Conservation (phyloP, 1,284 basidiomycete genomes). For the Irpex sp. region DNA sequence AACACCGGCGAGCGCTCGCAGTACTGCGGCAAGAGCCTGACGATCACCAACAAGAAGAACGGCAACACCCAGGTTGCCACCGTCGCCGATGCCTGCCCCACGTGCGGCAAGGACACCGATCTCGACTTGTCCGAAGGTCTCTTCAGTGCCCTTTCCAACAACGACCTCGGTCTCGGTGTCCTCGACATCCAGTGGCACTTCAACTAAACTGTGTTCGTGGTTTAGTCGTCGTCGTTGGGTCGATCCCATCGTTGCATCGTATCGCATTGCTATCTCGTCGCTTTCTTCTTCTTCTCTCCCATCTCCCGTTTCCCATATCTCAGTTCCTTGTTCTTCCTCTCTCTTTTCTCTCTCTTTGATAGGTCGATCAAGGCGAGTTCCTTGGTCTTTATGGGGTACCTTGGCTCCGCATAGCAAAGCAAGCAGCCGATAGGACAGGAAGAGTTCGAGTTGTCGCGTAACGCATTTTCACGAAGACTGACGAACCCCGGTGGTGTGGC, state of each 20-base stretch:
- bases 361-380: neutral
- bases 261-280: constrained; percentile 5
- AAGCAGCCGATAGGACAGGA: constrained; percentile 1
- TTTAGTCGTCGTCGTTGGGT: neutral
- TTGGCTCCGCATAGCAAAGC: neutral
- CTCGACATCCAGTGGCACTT: constrained; percentile 47
- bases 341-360: constrained; percentile 12
- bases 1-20: constrained; percentile 38
- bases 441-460: constrained; percentile 5
- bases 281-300: neutral
- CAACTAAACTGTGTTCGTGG: neutral
- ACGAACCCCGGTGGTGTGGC: constrained; percentile 9
- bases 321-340: constrained; percentile 7
- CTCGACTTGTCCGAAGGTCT: constrained; percentile 80
- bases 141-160: constrained; percentile 42
- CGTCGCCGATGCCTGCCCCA: constrained; percentile 82
- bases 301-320: neutral
- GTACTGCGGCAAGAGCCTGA: constrained; percentile 63
- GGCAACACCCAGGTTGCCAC: constrained; percentile 54
- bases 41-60: constrained; percentile 58
- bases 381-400: neutral
- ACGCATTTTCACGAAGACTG: constrained; percentile 5
- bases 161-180: constrained; percentile 34
- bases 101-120: constrained; percentile 58
- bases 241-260: neutral